A percentile compares a stretch with the other conserved stretches of the same genome.
Conservation (phyloP, 345 rosid species). For the Euphorbia tirucalli region DNA sequence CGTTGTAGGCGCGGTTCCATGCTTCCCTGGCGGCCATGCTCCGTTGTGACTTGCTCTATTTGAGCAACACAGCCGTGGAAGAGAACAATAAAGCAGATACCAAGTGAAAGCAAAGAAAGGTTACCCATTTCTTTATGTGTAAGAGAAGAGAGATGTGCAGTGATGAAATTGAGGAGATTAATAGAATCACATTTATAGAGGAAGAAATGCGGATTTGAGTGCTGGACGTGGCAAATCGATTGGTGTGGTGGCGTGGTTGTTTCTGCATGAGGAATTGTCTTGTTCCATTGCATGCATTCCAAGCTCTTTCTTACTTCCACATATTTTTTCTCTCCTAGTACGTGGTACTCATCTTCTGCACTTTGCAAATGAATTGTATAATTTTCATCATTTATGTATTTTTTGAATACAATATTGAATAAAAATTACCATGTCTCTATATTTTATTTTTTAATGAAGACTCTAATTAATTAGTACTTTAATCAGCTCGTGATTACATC, state of each 20-base stretch:
- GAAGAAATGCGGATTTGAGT: not conserved
- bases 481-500: too few species aligned
- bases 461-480: too few species aligned
- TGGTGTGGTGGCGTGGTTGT: not conserved
- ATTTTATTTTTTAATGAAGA: too few species aligned
- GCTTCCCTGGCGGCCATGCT: not conserved
- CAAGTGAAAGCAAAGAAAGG: constrained; percentile 12
- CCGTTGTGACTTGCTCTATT: constrained; percentile 5
- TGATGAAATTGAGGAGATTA: not conserved
- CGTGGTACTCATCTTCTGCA: too few species aligned
- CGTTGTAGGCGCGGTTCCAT: constrained; percentile 19
- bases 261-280: constrained; percentile 17
- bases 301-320: constrained; percentile 8
- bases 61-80: constrained; percentile 7
- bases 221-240: constrained; percentile 22
- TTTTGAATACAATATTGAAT: too few species aligned
- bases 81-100: constrained; percentile 18
- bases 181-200: constrained; percentile 4
- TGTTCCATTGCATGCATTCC: constrained; percentile 1
- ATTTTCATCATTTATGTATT: too few species aligned
- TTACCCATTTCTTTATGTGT: constrained; percentile 6
- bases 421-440: too few species aligned
- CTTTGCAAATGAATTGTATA: too few species aligned
- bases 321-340: not conserved
- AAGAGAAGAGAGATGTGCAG: not conserved